Base-by-base conservation (phyloP, 140 eudicot species). In the Bidens hawaiensis region DNA sequence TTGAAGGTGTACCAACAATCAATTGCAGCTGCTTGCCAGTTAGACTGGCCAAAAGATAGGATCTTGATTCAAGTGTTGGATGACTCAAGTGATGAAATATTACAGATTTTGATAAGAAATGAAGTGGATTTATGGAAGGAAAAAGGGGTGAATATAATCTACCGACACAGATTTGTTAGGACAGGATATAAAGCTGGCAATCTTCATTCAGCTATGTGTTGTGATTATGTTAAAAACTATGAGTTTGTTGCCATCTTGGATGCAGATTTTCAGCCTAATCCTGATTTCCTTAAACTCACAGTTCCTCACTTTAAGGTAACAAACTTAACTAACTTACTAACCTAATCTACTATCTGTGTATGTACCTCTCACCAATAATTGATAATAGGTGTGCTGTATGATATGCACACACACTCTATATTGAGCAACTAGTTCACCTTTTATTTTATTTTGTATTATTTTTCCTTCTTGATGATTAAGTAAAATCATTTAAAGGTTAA, bases 171-270 rank as follows among this genome's bases (percentile, higher is more conserved):
- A 61, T 85, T 89, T 56, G 65, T 85, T 60, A 61, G 95, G 62
- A 89, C 95, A 27, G 97, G 97, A 40, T 85, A 85, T 68, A 89
- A 89, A 79, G 97, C 97, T 22, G 97, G 97, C 22, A 89, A 89
- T 76, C 79, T 89, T n/a, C 89, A 85, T 71, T 85, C 97, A 55
- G 97, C 97, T 25, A 89, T 89, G 97, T 67, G 83, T 2, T 85
- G 97, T 83, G 95, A 89, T 69, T 89, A 89, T 81, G 97, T 89
- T 36, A 82, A 85, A 60, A 76, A 89, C 79, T 89, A 85, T 49
- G 95, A 89, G 60, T 85, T 85, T 71, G 97, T 85, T 43, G 90
- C 97, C 43, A 89, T 89, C 24, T 78, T 89, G 66, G 97, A 89
- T 78, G 97, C 97, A 23, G 97, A 89, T 54, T 89, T 89, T 62